Percentiles rank a stretch among this genome's conserved stretches.
Evolutionary conservation across 2,329 filamentous ascomycete species (phyloP).

Genomic region (Cladosporium sp.): DNA sequence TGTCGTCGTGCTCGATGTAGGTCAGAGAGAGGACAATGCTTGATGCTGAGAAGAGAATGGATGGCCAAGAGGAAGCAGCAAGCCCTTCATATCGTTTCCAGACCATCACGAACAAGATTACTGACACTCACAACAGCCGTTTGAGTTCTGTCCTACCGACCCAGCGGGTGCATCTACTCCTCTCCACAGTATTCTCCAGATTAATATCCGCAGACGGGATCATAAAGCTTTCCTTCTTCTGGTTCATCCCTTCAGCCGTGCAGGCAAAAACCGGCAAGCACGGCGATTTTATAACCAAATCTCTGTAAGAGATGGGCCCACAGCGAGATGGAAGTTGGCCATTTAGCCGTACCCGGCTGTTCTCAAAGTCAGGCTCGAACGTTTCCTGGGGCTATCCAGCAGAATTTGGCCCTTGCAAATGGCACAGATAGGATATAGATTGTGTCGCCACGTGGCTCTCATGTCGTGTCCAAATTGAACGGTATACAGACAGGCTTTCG

Average conservation of each 20-base stretch:
- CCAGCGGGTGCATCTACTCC: neutral
- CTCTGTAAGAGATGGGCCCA: conserved; percentile 2
- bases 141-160: conserved; percentile 1
- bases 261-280: conserved; percentile 19
- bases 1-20: conserved; percentile 4
- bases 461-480: neutral
- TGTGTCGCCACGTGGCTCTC: neutral
- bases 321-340: neutral
- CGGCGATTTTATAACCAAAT: neutral
- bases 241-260: conserved; percentile 20
- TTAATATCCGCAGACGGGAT: conserved; percentile 13
- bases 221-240: conserved; percentile 13
- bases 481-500: neutral
- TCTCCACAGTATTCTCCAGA: conserved; percentile 10
- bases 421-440: neutral
- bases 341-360: conserved; percentile 20
- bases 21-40: conserved; percentile 12
- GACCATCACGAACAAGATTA: neutral
- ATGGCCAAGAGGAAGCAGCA: conserved; percentile 3
- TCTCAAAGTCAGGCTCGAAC: conserved; percentile 14
- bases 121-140: neutral
- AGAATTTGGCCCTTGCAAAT: conserved; percentile 1
- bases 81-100: conserved; percentile 11
- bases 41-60: conserved; percentile 10
- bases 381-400: neutral